Evolutionary conservation across 768 basidiomycete species (phyloP).

Genomic region (Neoboletus magnificus): DNA sequence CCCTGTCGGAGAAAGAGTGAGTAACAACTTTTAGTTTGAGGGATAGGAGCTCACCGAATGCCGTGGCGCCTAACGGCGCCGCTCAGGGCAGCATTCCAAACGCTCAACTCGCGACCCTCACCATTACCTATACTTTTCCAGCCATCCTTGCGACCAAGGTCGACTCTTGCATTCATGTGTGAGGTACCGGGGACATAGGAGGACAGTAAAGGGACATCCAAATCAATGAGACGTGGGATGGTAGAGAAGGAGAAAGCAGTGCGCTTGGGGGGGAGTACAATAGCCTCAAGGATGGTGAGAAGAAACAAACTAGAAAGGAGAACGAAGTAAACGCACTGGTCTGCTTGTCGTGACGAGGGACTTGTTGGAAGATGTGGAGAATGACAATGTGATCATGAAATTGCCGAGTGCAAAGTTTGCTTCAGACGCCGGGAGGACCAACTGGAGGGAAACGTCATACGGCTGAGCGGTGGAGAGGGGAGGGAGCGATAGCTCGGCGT

Average conservation of each 20-base stretch:
- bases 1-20: no score
- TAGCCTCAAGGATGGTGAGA: slow-evolving; percentile 44
- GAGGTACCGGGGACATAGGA: slow-evolving; percentile 50
- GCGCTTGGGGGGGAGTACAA: slow-evolving; percentile 44
- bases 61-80: slow-evolving; percentile 67
- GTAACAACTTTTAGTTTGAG: neutral
- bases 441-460: slow-evolving; percentile 70
- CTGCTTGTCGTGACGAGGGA: slow-evolving; percentile 59
- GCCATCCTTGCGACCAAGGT: slow-evolving; percentile 68
- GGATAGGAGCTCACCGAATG: slow-evolving; percentile 50
- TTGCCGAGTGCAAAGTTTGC: slow-evolving; percentile 76
- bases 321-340: slow-evolving; percentile 48
- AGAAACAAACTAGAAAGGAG: neutral
- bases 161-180: slow-evolving; percentile 54
- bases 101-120: slow-evolving; percentile 68
- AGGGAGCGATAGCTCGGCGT: slow-evolving; percentile 54
- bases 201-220: slow-evolving; percentile 57
- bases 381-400: slow-evolving; percentile 71
- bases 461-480: slow-evolving; percentile 56
- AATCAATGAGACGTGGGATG: slow-evolving; percentile 38
- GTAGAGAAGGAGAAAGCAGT: slow-evolving; percentile 36
- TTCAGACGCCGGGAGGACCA: slow-evolving; percentile 62
- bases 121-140: slow-evolving; percentile 72
- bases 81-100: slow-evolving; percentile 56
- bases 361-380: slow-evolving; percentile 58